Evolutionary conservation across 164 flowering plant genomes (phyloP), one percentile per base, ranked within the genome.

Genomic region (Aristolochia contorta): DNA sequence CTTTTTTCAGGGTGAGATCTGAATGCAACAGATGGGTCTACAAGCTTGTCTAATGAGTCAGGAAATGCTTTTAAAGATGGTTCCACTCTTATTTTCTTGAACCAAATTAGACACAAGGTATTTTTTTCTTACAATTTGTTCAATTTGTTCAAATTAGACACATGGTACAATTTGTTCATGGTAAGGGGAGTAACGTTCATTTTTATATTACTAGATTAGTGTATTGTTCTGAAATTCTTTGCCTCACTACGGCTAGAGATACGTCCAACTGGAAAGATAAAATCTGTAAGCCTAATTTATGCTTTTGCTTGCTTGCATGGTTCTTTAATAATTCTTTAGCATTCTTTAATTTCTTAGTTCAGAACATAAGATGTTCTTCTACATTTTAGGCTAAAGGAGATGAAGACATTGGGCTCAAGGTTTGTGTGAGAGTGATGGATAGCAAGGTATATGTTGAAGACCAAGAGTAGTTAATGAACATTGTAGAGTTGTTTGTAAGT

Each of bases 41-140:
- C 98, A 93, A 70, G 98, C 98, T 63, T 94, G 98, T 15, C 92
- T 93, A 50, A 89, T 93, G 98, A 93, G 99, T 68, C 99, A 89
- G 97, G 97, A 65, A 93, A 93, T 84, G 97, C 97, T 60, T 93
- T 97, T 12, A 93, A 93, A 82, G 98, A 97, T 69, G 97, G 94
- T 45, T 93, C 96, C 61, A 86, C 97, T 45, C 85, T 89, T 41
- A 84, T 93, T 60, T 89, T 93, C 68, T 72, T 93, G 69, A 89
- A 89, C 71, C 97, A 93, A 69, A 93, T 89, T 59, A 80, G 98
- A 83, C 67, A 93, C 67, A 93, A 89, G 94, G 97, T 93, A 77
- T 43, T 47, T 12, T 57, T 54, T 60, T n/a, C 50, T 48, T 16
- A 27, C 23, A n/a, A n/a, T n/a, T n/a, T n/a, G n/a, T n/a, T n/a